phyloP scores from a whole-genome alignment of 345 rosid genomes.

The Salix brachista region DNA sequence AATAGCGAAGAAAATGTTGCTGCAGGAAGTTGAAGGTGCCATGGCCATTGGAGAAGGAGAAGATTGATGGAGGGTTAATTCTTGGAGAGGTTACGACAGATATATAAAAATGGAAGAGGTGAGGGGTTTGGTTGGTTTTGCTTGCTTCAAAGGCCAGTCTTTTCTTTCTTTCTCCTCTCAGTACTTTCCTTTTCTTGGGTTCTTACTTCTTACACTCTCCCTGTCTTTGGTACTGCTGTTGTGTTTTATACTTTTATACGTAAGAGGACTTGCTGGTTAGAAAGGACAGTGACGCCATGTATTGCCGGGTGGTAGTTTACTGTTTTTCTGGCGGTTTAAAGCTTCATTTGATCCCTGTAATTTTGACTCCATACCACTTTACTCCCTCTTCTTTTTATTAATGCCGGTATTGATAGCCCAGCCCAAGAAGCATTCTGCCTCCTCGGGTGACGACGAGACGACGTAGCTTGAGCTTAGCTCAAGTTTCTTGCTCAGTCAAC shows the following conservation, averaged over 20 bases:
- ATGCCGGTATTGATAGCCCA: too few species aligned
- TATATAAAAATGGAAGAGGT: not conserved
- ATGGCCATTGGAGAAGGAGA: not conserved
- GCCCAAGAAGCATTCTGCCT: too few species aligned
- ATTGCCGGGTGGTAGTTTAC: too few species aligned
- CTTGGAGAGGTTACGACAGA: not conserved
- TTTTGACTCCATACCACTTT: too few species aligned
- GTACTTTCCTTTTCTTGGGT: not conserved
- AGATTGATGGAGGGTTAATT: not conserved
- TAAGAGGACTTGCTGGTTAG: not conserved
- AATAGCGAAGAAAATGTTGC: not conserved
- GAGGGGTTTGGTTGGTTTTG: not conserved
- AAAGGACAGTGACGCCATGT: not conserved
- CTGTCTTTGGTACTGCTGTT: not conserved
- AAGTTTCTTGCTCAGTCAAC: too few species aligned
- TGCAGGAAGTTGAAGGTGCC: not conserved
- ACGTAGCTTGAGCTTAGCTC: too few species aligned
- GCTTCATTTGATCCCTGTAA: too few species aligned
- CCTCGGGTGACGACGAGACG: too few species aligned
- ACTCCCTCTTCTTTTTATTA: too few species aligned
- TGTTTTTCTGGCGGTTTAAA: too few species aligned
- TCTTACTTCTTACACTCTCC: too few species aligned
- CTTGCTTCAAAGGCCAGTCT: conserved; percentile 9
- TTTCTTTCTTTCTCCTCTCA: not conserved
- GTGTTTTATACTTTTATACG: not conserved